Conservation (phyloP, 2,329 filamentous ascomycete species). For the Eutypella sp. region DNA sequence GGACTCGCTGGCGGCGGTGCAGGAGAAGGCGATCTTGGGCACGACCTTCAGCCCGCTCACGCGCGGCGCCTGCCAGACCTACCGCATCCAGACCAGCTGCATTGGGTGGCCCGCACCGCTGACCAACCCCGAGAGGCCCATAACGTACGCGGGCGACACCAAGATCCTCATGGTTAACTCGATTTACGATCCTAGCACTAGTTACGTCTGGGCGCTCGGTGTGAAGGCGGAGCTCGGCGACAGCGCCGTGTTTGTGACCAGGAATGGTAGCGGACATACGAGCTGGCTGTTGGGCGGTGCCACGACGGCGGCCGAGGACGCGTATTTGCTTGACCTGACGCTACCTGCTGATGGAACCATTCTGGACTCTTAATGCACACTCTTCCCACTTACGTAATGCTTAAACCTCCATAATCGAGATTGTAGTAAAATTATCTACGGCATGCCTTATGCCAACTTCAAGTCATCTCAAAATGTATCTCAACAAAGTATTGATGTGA, state of each 20-base stretch:
- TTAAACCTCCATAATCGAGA: too few relatives aligned
- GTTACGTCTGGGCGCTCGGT: slow-evolving; percentile 31
- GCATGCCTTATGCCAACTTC: too few relatives aligned
- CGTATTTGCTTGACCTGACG: slow-evolving; percentile 29
- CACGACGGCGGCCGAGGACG: slow-evolving; percentile 25
- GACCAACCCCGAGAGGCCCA: slow-evolving; percentile 28
- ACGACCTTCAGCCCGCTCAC: slow-evolving; percentile 29
- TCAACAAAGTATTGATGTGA: too few relatives aligned
- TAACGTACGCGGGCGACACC: slow-evolving; percentile 18
- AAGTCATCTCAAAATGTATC: too few relatives aligned
- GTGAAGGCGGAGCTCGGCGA: slow-evolving; percentile 26
- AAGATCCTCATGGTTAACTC: slow-evolving; percentile 35
- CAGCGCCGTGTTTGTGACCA: slow-evolving; percentile 32
- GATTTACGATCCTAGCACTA: slow-evolving; percentile 35
- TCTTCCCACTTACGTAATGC: too few relatives aligned
- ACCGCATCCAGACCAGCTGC: slow-evolving; percentile 30
- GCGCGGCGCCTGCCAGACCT: slow-evolving; percentile 29
- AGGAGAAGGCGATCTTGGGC: slow-evolving; percentile 24
- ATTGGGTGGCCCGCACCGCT: slow-evolving; percentile 34
- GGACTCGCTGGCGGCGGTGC: slow-evolving; percentile 17
- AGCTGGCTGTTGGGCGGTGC: slow-evolving; percentile 28
- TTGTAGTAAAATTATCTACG: too few relatives aligned
- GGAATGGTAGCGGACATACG: slow-evolving; percentile 36
- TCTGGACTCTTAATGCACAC: too few relatives aligned
- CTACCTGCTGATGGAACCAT: slow-evolving; percentile 25